Evolutionary conservation across 1,284 basidiomycete species (phyloP), one percentile per base, ranked within the genome.

Genomic region (Ceratorhiza oryzae-sativae): DNA sequence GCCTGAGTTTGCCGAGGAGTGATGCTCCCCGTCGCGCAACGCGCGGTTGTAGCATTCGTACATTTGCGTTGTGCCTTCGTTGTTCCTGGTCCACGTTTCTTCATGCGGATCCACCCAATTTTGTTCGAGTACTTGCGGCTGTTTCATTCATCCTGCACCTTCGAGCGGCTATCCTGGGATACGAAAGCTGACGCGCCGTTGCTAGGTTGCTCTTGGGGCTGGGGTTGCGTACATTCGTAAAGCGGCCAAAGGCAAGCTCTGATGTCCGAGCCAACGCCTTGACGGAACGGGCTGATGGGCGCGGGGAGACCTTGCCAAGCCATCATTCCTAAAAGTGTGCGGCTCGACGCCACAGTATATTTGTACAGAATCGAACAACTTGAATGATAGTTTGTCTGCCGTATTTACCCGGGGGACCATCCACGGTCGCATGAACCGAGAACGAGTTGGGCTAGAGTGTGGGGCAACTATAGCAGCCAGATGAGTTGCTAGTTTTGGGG

Each of bases 181-280:
- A 39, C 20, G 36, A 13, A 10, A 39, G 42, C 65, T 68, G 36
- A 68, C 34, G 18, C n/a, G n/a, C 23, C 23, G 18, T 25, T 56
- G 42, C 1, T 61, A 88, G 87, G 75, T 85, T 53, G 84, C 80
- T 49, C 77, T 90, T 55, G 86, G 87, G 15, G 82, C 81, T 36
- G 89, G 88, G 18, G 79, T 86, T 32, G 88, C 89, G n/a, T 86
- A 84, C 72, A 82, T 90, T 55, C 68, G 45, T 48, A 84, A 82
- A 77, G 87, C 78, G 18, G 82, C 83, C 75, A 85, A 82, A 78
- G 82, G 84, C 75, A 90, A 86, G 79, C 77, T 90, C 75, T 90
- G 79, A 80, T 1, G 9, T 36, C n/a, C 25, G 55, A 23, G n/a
- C n/a, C 39, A 25, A 36, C 20, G 23, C 55, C 55, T 36, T 41